phyloP scores from a whole-genome alignment of 1,284 basidiomycete genomes.

The Mixia osmundae region DNA sequence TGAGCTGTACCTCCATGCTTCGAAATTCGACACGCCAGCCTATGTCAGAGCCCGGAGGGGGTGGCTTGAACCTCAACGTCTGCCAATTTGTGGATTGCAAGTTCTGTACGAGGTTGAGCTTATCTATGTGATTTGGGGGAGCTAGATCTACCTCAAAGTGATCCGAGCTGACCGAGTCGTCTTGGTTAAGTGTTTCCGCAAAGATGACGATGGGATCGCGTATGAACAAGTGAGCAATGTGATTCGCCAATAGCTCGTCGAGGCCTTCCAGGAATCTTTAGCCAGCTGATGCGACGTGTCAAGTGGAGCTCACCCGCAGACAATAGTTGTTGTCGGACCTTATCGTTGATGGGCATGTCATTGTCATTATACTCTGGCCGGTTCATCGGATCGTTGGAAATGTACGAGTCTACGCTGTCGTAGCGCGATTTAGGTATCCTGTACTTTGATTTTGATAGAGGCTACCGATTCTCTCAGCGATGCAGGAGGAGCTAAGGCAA shows the following conservation, averaged over 20 bases:
- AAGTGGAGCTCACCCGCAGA: conserved; percentile 37
- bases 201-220: conserved; percentile 92
- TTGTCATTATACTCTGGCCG: conserved; percentile 85
- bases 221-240: conserved; percentile 89
- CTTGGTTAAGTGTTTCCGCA: conserved; percentile 77
- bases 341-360: conserved; percentile 50
- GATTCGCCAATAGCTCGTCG: conserved; percentile 65
- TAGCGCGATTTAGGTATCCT: conserved; percentile 88
- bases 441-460: conserved; percentile 45
- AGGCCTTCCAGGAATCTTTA: conserved; percentile 36
- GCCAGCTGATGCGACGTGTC: not conserved
- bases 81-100: conserved; percentile 99
- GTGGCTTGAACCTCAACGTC: conserved; percentile 94
- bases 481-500: not conserved
- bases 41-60: conserved; percentile 68
- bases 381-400: conserved; percentile 66
- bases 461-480: conserved; percentile 28
- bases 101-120: conserved; percentile 33
- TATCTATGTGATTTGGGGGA: too few species aligned
- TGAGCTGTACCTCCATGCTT: conserved; percentile 96
- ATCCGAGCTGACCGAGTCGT: conserved; percentile 64
- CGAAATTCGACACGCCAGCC: conserved; percentile 98
- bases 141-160: conserved; percentile 59
- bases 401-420: conserved; percentile 83
- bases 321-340: conserved; percentile 43